These are phyloP conservation scores for Carex scoparia DNA, from an alignment of 176 grass and related monocot species.

Conservation along the genomic window DNA sequence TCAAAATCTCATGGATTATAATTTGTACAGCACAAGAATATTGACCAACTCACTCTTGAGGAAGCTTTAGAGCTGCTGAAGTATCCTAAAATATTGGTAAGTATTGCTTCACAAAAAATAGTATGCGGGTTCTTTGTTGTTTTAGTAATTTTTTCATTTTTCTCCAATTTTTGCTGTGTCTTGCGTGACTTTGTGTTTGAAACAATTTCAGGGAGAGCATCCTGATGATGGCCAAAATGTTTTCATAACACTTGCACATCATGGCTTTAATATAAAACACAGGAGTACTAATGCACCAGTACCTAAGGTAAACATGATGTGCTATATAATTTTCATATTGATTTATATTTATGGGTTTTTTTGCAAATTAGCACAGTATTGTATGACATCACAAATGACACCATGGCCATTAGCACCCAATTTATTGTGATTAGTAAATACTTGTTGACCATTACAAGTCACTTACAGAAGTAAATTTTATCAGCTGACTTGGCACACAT, in stretches of 20 bases:
- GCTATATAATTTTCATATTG: slow-evolving; percentile 5
- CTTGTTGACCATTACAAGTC: background rate
- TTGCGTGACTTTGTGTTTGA: background rate
- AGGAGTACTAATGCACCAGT: slow-evolving; percentile 49
- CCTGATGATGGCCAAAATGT: slow-evolving; percentile 64
- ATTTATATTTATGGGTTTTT: background rate
- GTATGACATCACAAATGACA: background rate
- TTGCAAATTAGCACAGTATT: background rate
- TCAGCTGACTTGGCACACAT: background rate
- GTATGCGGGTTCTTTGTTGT: background rate
- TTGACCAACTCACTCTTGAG: slow-evolving; percentile 56
- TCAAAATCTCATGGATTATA: slow-evolving; percentile 1
- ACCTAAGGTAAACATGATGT: slow-evolving; percentile 53
- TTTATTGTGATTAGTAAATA: background rate
- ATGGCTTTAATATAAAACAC: slow-evolving; percentile 66
- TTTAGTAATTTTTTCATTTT: background rate
- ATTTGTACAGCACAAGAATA: slow-evolving; percentile 56
- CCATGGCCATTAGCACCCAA: background rate
- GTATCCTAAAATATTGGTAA: slow-evolving; percentile 80
- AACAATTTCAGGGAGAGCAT: slow-evolving; percentile 59
- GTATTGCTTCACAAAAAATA: slow-evolving; percentile 8
- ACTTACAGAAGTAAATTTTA: background rate
- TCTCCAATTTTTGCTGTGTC: background rate
- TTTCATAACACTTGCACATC: slow-evolving; percentile 66
- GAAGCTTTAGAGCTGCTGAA: slow-evolving; percentile 75